Evolutionary conservation across 2,329 filamentous ascomycete genomes (phyloP).

Genomic region (Fusarium agapanthi): DNA sequence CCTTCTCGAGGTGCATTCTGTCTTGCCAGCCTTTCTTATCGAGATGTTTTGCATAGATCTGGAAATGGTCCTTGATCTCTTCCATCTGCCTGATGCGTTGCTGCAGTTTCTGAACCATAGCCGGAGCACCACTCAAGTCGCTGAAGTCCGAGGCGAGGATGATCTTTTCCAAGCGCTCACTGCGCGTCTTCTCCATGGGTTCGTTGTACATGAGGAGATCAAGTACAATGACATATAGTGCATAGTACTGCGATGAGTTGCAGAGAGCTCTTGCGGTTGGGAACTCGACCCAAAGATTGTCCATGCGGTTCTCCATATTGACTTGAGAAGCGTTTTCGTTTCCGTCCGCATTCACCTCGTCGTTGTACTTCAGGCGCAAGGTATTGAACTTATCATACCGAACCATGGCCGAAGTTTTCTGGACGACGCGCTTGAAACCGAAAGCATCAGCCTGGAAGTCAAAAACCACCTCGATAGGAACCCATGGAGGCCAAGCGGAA

Average conservation of each 20-base stretch:
- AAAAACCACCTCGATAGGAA: conserved; percentile 98
- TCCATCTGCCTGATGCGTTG: conserved; percentile 92
- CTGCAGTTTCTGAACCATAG: conserved; percentile 91
- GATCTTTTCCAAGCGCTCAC: conserved; percentile 94
- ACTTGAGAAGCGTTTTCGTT: conserved; percentile 60
- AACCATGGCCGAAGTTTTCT: conserved; percentile 93
- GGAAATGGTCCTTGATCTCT: conserved; percentile 96
- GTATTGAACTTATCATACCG: conserved; percentile 99
- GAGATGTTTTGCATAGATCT: conserved; percentile 86
- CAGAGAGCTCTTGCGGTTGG: conserved; percentile 93
- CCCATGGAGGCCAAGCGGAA: conserved; percentile 96
- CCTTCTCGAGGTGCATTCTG: conserved; percentile 85
- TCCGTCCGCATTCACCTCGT: conserved; percentile 80
- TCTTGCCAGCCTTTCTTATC: conserved; percentile 94
- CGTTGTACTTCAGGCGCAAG: conserved; percentile 94
- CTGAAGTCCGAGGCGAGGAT: conserved; percentile 99
- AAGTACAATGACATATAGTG: conserved; percentile 96
- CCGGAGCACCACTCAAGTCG: conserved; percentile 90
- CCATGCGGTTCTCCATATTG: conserved; percentile 80
- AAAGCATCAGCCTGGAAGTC: conserved; percentile 94
- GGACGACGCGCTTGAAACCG: conserved; percentile 96
- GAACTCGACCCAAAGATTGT: conserved; percentile 97
- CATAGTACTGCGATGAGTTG: conserved; percentile 97
- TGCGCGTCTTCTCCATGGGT: conserved; percentile 95
- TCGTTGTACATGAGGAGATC: conserved; percentile 97